A percentile compares a stretch with the other conserved stretches of the same genome.
Conservation (phyloP, 805 yeast genomes). For the Metschnikowia aberdeeniae region DNA sequence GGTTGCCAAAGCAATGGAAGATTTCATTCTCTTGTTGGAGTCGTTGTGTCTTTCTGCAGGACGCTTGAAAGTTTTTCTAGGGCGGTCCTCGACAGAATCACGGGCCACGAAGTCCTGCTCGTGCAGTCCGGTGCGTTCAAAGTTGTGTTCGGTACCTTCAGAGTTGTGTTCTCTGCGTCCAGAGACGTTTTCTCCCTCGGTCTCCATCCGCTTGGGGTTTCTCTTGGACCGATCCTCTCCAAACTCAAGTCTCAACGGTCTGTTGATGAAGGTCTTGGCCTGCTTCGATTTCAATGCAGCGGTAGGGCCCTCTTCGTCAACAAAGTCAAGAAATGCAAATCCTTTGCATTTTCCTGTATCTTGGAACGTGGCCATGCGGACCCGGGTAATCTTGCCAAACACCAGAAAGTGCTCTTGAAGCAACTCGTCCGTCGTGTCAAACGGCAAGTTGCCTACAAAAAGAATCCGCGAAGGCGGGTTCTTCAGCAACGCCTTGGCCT, state of each 20-base stretch:
- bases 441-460: constrained; percentile 90
- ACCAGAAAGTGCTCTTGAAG: constrained; percentile 80
- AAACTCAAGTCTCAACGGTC: constrained; percentile 80
- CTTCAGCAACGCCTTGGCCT: constrained; percentile 44
- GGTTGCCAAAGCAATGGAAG: constrained; percentile 81
- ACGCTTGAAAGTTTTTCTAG: constrained; percentile 12
- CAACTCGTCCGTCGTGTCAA: constrained; percentile 81
- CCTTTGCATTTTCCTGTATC: constrained; percentile 97
- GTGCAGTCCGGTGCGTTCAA: constrained; percentile 1
- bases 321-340: constrained; percentile 87
- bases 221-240: constrained; percentile 93
- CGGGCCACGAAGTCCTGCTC: background rate
- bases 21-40: constrained; percentile 50
- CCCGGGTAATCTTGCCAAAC: constrained; percentile 79
- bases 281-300: constrained; percentile 71
- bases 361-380: constrained; percentile 97
- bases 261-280: constrained; percentile 61
- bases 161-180: background rate
- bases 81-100: background rate
- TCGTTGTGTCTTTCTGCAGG: constrained; percentile 12
- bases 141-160: background rate
- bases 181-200: background rate
- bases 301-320: constrained; percentile 75
- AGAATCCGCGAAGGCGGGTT: constrained; percentile 87
- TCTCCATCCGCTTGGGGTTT: constrained; percentile 38